Evolutionary conservation across 176 grass and related monocot genomes (phyloP), one percentile per base, ranked within the genome.

Genomic region (Avena insularis): DNA sequence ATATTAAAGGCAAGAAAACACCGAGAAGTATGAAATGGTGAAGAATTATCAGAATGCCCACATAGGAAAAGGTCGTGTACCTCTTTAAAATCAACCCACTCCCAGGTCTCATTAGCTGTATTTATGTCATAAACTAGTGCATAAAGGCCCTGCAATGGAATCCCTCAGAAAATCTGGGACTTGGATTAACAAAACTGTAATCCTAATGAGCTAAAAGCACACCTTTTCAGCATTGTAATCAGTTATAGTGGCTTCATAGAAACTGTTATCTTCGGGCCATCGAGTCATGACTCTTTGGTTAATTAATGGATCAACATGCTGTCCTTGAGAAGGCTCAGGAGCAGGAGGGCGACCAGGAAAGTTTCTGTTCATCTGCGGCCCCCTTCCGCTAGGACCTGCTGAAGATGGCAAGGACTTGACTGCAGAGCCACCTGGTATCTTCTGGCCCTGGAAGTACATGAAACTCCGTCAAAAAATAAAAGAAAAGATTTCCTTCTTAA

Each of bases 61-160:
- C 49, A 87, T 87, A 63, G 40, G 71, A 87, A 36, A 90, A 73
- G 71, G 46, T 29, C 14, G 8, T 77, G 71, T 86, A 96, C 92
- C 92, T 96, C 90, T 90, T 96, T 96, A 77, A 93, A 86, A 93
- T 96, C 85, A 60, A 96, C 91, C 90, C 92, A 96, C 79, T 96
- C 92, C 90, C 90, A 92, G 38, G 89, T 93, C 79, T 96, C 91
- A 23, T 96, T 90, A 84, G 88, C 87, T 73, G 91, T 96, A 88
- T 93, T 88, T 74, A 96, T 92, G 83, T 96, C 94, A 88, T 96
- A 96, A 85, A 91, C 88, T 59, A 96, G 76, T 10, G 75, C 92
- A 93, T 96, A 93, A 51, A 86, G 75, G 31, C 83, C 94, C 94
- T 96, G 85, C 57, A 86, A 90, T 43, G 67, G 78, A 85, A 87